A percentile compares a stretch with the other conserved stretches of the same genome.
phyloP scores from a whole-genome alignment of 176 grass and related monocot species.

The Oryza meyeriana region DNA sequence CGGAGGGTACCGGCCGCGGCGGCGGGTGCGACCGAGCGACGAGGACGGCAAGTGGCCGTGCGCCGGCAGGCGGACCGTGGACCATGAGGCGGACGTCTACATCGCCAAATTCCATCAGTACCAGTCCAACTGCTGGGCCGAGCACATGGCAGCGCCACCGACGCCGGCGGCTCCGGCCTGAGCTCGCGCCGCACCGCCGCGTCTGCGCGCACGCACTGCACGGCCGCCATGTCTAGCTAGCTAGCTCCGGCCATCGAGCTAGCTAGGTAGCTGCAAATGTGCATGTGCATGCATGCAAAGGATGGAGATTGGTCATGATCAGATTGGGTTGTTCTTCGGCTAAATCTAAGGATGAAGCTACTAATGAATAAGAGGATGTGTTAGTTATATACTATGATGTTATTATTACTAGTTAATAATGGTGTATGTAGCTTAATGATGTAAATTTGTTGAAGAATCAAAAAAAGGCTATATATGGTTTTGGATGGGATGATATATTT shows the following conservation, averaged over 20 bases:
- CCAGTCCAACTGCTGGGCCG: slow-evolving; percentile 24
- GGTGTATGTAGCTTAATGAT: not conserved
- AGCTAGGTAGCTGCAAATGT: not conserved
- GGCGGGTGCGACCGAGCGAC: slow-evolving; percentile 41
- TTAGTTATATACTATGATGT: not conserved
- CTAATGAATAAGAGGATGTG: not conserved
- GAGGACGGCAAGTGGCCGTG: slow-evolving; percentile 40
- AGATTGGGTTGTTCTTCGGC: not conserved
- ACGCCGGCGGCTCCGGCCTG: not conserved
- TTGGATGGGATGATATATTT: not conserved
- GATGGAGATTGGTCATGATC: not conserved
- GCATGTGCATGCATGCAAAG: too few species aligned
- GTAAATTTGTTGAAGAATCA: not conserved
- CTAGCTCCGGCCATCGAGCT: too few species aligned
- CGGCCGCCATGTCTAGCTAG: not conserved
- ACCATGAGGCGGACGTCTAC: slow-evolving; percentile 17
- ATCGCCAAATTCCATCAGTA: slow-evolving; percentile 49
- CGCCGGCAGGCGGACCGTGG: slow-evolving; percentile 37
- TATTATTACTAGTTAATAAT: not conserved
- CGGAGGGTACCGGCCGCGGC: not conserved
- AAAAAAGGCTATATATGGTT: not conserved
- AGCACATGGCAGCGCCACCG: not conserved
- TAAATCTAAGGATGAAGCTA: not conserved
- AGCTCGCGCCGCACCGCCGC: not conserved
- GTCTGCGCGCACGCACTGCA: too few species aligned